Base-by-base conservation (phyloP, 2,329 filamentous ascomycete species). In the Colletotrichum acutatum region DNA sequence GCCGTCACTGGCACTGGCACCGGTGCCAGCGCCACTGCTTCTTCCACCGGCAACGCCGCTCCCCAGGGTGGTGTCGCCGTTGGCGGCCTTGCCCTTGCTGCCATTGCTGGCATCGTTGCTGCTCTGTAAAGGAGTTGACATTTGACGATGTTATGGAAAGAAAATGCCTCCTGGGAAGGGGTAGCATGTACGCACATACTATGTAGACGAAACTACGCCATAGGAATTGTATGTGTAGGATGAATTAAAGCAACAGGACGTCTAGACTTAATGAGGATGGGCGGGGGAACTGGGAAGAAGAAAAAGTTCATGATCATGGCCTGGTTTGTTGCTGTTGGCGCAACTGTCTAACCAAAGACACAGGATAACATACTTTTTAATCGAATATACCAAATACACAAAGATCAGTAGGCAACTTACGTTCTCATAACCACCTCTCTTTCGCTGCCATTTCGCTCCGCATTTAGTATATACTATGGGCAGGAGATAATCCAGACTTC, bases 71-170 rank as follows among this genome's bases (percentile, higher is more conserved):
- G 49, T 12, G 71, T 49, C n/a, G 62, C 62, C 2, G 9, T 74
- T 1, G 71, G 67, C 5, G 71, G 68, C 9, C 28, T 74, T 34
- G 71, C 68, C 19, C 24, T 74, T 5, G 71, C 71, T 7, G 71
- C 71, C 57, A 60, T 74, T 49, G 62, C 53, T 19, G 71, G 71
- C 32, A 28, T 71, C 26, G 71, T 72, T 30, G 71, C 68, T 24
- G 66, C 42, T n/a, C 57, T 74, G 32, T 74, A 59, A 74, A 14
- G 37, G 30, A 16, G 2, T 37, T 5, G 16, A 16, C 37, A 5
- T 24, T 0, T 6, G 32, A 3, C 0, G 8, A 37, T 1, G 22
- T 22, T 42, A 7, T 37, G 26, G 11, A 26, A n/a, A 16, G 4
- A 7, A 11, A 42, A 24, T 24, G 24, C 58, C 30, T 30, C 59